Evolutionary conservation across 768 basidiomycete species (phyloP), one percentile per base, ranked within the genome.

Genomic region (Podaxis pistillaris): DNA sequence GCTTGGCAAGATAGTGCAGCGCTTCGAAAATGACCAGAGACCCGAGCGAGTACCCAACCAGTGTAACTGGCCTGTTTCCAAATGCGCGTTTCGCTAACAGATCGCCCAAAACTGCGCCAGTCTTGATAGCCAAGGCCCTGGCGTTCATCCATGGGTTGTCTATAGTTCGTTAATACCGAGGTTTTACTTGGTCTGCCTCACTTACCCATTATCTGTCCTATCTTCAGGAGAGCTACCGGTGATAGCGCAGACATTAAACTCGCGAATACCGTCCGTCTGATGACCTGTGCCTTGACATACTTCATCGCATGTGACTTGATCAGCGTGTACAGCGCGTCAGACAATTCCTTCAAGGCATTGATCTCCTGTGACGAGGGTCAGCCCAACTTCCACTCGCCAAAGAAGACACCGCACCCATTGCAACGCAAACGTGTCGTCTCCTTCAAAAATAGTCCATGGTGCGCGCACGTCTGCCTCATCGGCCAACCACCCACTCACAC

Each of bases 91-190:
- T 74, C 6, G 74, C 73, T 17, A 86, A 74, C 22, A 85, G 75
- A 36, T 79, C 80, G 22, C 81, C 84, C 46, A 87, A 71, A 17
- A 87, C 83, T 12, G 75, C 78, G 13, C 85, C 85, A 19, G 84
- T 76, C 67, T 85, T 85, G 58, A 76, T 64, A 1, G 83, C 82
- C 15, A 80, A 75, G n/a, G 82, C 78, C 63, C 75, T 78, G 11
- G 83, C 76, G 67, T 83, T 83, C 80, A 81, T 81, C 83, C 84
- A 86, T 1, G 84, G 84, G 68, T 86, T 86, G 71, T 86, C 84
- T 85, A 46, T 37, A 15, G 33, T 8, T 41, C 15, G 6, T 53
- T 50, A 19, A 33, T 59, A 4, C 36, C 19, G 17, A 7, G 19
- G 12, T 8, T 40, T n/a, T 37, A 2, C 3, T 44, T 24, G 8